Base-by-base conservation (phyloP, 768 basidiomycete species). In the Hemileccinum impolitum region DNA sequence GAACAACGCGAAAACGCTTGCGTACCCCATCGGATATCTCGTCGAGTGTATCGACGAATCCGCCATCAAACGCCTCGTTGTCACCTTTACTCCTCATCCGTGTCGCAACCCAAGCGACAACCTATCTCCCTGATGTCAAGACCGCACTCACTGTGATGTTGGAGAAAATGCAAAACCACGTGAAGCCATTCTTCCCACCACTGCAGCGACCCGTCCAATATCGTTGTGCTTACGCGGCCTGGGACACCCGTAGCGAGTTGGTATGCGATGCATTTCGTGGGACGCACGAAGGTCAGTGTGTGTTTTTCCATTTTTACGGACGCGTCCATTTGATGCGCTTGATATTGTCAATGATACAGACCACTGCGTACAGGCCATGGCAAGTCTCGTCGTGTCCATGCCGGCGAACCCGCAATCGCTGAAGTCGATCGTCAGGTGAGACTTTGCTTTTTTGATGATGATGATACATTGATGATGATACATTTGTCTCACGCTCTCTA, bases 101-200 rank as follows among this genome's bases (percentile, higher is more conserved):
- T 59, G 92, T 95, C 36, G 92, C 92, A 4, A 93, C 90, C 1
- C 90, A 93, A 65, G 86, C 89, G 1, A 84, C 86, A 35, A 85
- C 88, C 0, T 90, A 93, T 66, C 93, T 96, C 7, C 89, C 94
- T 1, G 90, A 84, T 18, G 93, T 97, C 68, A 97, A 98, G 71
- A 82, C 82, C 4, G 90, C 94, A 5, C 78, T 99, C 43, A 81
- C 85, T 0, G 81, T 84, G 18, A 90, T 97, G 82, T 75, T 98
- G 37, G 82, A 84, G 54, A 78, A 81, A 38, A 94, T 96, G 19
- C 94, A 94, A 0, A 73, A 77, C 4, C 90, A 95, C 57, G 92
- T 98, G 58, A 91, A 90, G 66, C 95, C 95, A 3, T 98, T 98
- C 84, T 97, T 97, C 79, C 96, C 95, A 2, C 96, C 98, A 60